Evolutionary conservation across 1,284 basidiomycete genomes (phyloP), one percentile per base, ranked within the genome.

Genomic region (Cryptococcus sp.): DNA sequence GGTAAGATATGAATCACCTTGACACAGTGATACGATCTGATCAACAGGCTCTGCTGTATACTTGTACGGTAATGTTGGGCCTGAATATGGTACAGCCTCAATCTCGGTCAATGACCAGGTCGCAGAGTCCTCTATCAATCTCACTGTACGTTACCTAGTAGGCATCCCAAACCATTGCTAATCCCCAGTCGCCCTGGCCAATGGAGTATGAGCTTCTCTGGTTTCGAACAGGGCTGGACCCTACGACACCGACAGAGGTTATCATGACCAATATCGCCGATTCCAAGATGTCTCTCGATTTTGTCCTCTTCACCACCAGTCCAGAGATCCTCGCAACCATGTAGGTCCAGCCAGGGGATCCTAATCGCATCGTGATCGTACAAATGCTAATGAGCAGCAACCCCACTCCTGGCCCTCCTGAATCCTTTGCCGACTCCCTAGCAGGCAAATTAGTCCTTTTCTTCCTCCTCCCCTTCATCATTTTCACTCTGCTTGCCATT

Each of bases 161-260:
- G 5, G 16, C 7, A 21, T 23, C 11, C 11, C 16, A 28, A 18
- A 44, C 18, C 13, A 7, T n/a, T 7, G 42, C 40, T 42, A 18
- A 45, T n/a, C 3, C 34, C n/a, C 44, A 67, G 62, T 57, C 57
- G 3, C 57, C 60, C 2, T 69, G 67, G 67, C 21, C 46, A 1
- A 56, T 64, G 39, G 21, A 57, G 1, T 67, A 63, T 40, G 53
- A 66, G 47, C 56, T 69, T 4, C 40, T 69, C 16, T 69, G 65
- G 65, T 63, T 63, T 49, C 56, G 50, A 11, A 62, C 63, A 2
- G 61, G 59, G 11, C 50, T 67, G 2, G 60, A 63, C 50, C 19
- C 52, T 1, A 18, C 45, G 7, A 9, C 19, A 2, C 21, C 36
- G 13, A 53, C 48, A 13, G 57, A 57, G 18, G 49, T 69, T n/a